Conservation (phyloP, 495 filamentous ascomycete genomes). For the Penicillium lividum region DNA sequence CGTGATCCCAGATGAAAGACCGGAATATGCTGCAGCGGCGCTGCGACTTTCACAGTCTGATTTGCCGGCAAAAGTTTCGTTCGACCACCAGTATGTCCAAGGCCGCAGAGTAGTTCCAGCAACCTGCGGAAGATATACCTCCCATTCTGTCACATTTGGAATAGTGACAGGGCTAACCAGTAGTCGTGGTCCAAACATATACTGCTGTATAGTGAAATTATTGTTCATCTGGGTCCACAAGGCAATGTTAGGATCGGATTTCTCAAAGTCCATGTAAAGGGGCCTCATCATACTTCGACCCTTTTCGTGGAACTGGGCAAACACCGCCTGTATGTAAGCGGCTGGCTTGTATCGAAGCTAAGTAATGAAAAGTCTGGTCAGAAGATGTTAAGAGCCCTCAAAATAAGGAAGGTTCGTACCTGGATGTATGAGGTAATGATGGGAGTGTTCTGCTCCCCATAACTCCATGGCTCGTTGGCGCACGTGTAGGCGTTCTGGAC, state of each 20-base stretch:
- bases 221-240: slow-evolving; percentile 20
- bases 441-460: slow-evolving; percentile 27
- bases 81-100: slow-evolving; percentile 36
- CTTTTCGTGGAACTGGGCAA: slow-evolving; percentile 23
- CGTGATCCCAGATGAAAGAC: slow-evolving; percentile 27
- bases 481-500: slow-evolving; percentile 28
- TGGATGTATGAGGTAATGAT: slow-evolving; percentile 32
- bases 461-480: slow-evolving; percentile 37
- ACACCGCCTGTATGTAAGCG: slow-evolving; percentile 22
- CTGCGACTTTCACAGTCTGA: slow-evolving; percentile 25
- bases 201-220: slow-evolving; percentile 32
- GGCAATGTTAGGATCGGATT: slow-evolving; percentile 19
- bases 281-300: slow-evolving; percentile 35
- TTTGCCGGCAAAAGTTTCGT: slow-evolving; percentile 29
- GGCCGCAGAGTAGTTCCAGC: slow-evolving; percentile 11
- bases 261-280: slow-evolving; percentile 33
- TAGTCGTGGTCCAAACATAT: slow-evolving; percentile 34
- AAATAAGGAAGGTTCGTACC: too few species aligned
- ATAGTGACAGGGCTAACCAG: slow-evolving; percentile 28
- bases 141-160: slow-evolving; percentile 29
- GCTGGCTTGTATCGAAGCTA: slow-evolving; percentile 28
- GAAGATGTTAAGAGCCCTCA: too few species aligned
- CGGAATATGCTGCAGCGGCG: slow-evolving; percentile 29
- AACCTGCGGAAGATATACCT: slow-evolving; percentile 30
- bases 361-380: too few species aligned